Base-by-base conservation (phyloP, 2,329 filamentous ascomycete species). In the Penicillium sp. region DNA sequence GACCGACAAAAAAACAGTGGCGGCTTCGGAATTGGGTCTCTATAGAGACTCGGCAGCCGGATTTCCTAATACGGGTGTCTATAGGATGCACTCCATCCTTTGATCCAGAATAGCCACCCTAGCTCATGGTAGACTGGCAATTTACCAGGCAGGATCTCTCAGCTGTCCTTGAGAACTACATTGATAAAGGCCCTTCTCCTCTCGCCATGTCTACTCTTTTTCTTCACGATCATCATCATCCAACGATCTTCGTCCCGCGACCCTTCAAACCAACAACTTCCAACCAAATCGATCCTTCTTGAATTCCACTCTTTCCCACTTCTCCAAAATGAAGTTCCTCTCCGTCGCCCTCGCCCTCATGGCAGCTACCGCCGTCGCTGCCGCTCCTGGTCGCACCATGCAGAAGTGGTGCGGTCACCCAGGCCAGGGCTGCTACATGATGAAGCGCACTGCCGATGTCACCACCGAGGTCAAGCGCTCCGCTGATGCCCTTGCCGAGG, bases 301-400 rank as follows among this genome's bases (percentile, higher is more conserved):
- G 55, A 49, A 60, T 19, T 60, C 61, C 59, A 54, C 63, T 61
- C 57, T 56, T 58, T 55, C 52, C 55, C 60, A 59, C 22, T 22
- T 55, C 52, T 52, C 67, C 71, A 78, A 59, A 56, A 85, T 85
- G 83, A 84, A 82, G 76, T 67, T 83, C 71, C 73, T 78, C 65
- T 69, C 76, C 57, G 59, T 82, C 55, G 68, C 81, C 56, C 68
- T 77, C 52, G 73, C 79, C 57, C 67, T 81, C 54, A 62, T 83
- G 52, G 77, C 78, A 55, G 76, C 76, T 53, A 76, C 76, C 25
- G 70, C 72, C 40, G 70, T 73, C 49, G 62, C 73, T 35, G 73
- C 75, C 37, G 71, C 65, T 45, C 67, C 72, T 28, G 46, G 33
- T 6, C 60, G 53, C 25, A 30, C 35, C 33, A 49, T 70, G 22